These are phyloP conservation scores for Wickerhamomyces bovis DNA, from an alignment of 805 yeast species.

Conservation along the genomic window DNA sequence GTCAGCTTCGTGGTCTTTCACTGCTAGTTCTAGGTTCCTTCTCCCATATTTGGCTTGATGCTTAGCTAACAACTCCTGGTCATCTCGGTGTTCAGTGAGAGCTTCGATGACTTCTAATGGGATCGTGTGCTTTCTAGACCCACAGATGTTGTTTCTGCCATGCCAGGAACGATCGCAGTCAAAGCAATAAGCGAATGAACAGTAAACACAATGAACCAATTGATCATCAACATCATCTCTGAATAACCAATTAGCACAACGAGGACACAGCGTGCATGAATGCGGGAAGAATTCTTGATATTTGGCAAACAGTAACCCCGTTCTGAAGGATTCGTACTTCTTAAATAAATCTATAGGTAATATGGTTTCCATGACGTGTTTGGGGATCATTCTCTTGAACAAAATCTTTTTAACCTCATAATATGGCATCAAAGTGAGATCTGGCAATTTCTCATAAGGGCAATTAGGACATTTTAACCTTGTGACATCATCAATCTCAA, in stretches of 20 bases:
- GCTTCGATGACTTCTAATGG: constrained; percentile 23
- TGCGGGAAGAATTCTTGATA: constrained; percentile 40
- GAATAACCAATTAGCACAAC: constrained; percentile 44
- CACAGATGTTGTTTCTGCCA: constrained; percentile 44
- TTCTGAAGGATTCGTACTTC: constrained; percentile 27
- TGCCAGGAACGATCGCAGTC: constrained; percentile 59
- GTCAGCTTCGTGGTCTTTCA: constrained; percentile 42
- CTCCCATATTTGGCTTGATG: constrained; percentile 41
- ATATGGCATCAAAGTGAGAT: constrained; percentile 21
- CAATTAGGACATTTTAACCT: constrained; percentile 55
- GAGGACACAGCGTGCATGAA: constrained; percentile 46
- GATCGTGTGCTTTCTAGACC: constrained; percentile 26
- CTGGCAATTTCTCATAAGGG: constrained; percentile 17
- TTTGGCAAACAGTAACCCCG: constrained; percentile 10
- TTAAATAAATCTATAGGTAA: constrained; percentile 26
- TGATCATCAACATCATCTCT: constrained; percentile 40
- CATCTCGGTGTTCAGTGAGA: constrained; percentile 18
- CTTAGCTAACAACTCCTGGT: constrained; percentile 29
- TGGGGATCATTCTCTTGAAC: constrained; percentile 35
- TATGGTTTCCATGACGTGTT: not conserved
- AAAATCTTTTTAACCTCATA: constrained; percentile 29
- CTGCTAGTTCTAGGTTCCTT: constrained; percentile 34
- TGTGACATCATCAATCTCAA: constrained; percentile 42
- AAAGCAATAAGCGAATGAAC: constrained; percentile 50
- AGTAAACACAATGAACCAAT: constrained; percentile 42